Percentiles rank a stretch among this genome's conserved stretches.
Conservation (phyloP, 2,329 filamentous ascomycete species). For the Thermoascus crustaceus region DNA sequence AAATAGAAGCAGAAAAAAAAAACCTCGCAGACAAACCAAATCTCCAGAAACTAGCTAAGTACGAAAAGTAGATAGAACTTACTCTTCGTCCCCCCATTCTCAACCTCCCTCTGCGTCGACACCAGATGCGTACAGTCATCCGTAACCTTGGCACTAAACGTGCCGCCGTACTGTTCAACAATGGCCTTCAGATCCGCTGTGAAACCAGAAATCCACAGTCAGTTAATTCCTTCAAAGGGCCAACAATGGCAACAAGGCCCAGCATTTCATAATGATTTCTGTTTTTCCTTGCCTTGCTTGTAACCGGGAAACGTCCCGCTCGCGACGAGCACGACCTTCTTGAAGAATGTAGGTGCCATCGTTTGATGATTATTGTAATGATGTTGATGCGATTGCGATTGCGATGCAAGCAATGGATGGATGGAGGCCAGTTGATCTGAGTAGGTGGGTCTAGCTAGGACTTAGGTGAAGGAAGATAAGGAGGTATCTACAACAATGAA, state of each 20-base stretch:
- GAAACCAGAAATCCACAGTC: too few species aligned
- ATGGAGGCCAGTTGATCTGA: too few species aligned
- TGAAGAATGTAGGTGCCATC: constrained; percentile 22
- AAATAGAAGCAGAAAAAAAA: neutral
- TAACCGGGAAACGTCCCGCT: constrained; percentile 52
- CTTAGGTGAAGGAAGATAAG: too few species aligned
- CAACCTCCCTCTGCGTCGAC: constrained; percentile 28
- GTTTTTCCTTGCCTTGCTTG: constrained; percentile 40
- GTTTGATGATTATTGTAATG: neutral
- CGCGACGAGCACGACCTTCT: constrained; percentile 41
- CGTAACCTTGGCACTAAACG: constrained; percentile 21
- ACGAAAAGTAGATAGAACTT: constrained; percentile 8
- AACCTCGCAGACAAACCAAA: neutral
- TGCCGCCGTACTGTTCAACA: constrained; percentile 28
- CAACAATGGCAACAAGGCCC: too few species aligned
- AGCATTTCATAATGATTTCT: too few species aligned
- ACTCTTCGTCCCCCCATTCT: constrained; percentile 29
- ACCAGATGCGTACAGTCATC: constrained; percentile 32
- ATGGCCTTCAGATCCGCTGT: constrained; percentile 25
- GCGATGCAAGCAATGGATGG: neutral
- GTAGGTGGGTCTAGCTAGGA: too few species aligned
- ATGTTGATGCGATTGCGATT: neutral
- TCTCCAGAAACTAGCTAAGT: neutral
- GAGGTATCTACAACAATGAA: too few species aligned
- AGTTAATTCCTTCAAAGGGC: too few species aligned